phyloP scores from a whole-genome alignment of 2,329 filamentous ascomycete genomes.

The Pseudopithomyces maydicus region DNA sequence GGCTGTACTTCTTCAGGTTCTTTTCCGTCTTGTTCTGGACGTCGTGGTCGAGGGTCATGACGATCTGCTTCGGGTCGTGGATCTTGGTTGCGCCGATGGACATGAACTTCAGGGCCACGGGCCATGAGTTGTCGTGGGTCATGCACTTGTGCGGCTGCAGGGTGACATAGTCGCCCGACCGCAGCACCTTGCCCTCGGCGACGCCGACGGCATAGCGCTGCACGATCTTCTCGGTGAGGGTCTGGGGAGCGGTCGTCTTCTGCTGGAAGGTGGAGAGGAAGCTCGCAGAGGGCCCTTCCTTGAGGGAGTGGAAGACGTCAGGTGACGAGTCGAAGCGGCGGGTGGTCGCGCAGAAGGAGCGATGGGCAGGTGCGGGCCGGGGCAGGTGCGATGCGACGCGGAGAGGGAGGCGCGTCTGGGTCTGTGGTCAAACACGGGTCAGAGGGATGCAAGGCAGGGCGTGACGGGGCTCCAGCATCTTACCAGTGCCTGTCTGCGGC shows the following conservation, averaged over 20 bases:
- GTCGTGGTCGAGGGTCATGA: constrained; percentile 87
- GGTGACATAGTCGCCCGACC: constrained; percentile 81
- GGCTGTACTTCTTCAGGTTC: constrained; percentile 81
- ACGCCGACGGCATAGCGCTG: constrained; percentile 81
- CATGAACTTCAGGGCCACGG: constrained; percentile 80
- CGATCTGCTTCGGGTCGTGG: constrained; percentile 72
- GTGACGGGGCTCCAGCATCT: constrained; percentile 3
- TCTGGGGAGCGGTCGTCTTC: constrained; percentile 65
- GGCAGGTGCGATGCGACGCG: constrained; percentile 30
- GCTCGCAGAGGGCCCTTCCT: constrained; percentile 64
- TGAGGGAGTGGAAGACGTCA: constrained; percentile 65
- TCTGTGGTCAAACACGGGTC: constrained; percentile 21
- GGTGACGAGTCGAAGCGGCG: constrained; percentile 26
- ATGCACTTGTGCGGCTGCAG: constrained; percentile 75
- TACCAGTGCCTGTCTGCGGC: constrained; percentile 37
- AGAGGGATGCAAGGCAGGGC: constrained; percentile 11
- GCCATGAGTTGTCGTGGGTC: constrained; percentile 86
- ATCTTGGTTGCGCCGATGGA: constrained; percentile 78
- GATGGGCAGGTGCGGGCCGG: constrained; percentile 26
- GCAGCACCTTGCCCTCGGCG: constrained; percentile 73
- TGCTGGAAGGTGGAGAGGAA: constrained; percentile 73
- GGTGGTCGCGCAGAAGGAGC: constrained; percentile 32
- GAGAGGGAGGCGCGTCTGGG: constrained; percentile 29
- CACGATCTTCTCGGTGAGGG: constrained; percentile 90
- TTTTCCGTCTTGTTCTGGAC: constrained; percentile 80